Evolutionary conservation across 441 rosid species (phyloP), one percentile per base, ranked within the genome.

Genomic region (Cnidoscolus chayamansa): DNA sequence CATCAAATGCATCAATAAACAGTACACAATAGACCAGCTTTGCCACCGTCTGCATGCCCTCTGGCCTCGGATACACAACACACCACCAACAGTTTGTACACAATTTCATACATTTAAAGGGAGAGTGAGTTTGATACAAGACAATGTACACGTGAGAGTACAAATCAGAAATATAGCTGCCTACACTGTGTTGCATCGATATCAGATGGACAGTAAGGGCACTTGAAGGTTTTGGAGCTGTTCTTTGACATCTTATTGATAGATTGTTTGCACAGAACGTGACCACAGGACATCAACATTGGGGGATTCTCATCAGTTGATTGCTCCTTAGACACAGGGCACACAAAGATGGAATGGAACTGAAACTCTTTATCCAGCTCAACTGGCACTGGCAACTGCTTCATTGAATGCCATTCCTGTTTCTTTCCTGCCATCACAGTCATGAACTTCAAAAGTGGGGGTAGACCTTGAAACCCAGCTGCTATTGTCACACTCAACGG

Each of bases 291-390:
- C 88, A 83, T 85, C 85, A 83, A 65, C 86, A 74, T 79, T 4
- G 88, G 86, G 0, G 88, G 88, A 48, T 85, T 85, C 19, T 83
- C 88, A 15, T 81, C 85, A 0, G 80, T 77, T 7, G 85, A 81
- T 75, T 79, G 88, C 79, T 85, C 88, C 85, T 83, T 85, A 0
- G 82, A 78, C 11, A 85, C 86, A 0, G 88, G 88, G 45, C 88
- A 85, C 15, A 83, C 85, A 45, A 85, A 83, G 74, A 81, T 67
- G 7, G 88, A 85, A 72, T 85, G 88, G 76, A 83, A 85, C 77
- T 85, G 88, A 45, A 85, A 81, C 69, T 80, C 82, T 68, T 68
- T 78, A 30, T 77, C 86, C 77, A 83, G 69, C 77, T 85, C 88
- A 20, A 83, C 81, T 0, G 88, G 85, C 58, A 83, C 81, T 0